Evolutionary conservation across 176 grass and related monocot genomes (phyloP).

Genomic region (Aegilops bicornis): DNA sequence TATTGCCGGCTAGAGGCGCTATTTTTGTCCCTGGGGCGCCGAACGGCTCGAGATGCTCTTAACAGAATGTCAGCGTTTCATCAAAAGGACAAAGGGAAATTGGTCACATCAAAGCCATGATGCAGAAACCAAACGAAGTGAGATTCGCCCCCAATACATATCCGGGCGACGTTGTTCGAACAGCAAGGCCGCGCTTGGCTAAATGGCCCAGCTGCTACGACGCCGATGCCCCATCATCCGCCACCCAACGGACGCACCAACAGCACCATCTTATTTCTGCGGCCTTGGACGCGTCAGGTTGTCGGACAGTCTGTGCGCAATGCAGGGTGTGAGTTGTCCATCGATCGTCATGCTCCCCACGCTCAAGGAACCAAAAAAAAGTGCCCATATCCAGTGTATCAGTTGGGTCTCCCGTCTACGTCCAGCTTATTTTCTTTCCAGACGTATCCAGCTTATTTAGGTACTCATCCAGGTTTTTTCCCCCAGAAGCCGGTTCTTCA

Average conservation of each 20-base stretch:
- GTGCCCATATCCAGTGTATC: background rate
- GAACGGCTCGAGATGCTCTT: no score
- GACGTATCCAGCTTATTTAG: background rate
- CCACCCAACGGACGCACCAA: background rate
- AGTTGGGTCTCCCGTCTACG: background rate
- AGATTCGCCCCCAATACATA: no score
- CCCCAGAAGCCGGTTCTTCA: no score
- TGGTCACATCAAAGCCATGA: no score
- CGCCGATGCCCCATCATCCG: background rate
- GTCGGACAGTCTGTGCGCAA: constrained; percentile 2
- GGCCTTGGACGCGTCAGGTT: background rate
- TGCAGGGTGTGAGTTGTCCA: background rate
- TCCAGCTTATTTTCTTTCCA: background rate
- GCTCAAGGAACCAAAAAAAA: background rate
- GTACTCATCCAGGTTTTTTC: no score
- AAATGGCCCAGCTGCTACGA: background rate
- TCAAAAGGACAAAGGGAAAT: no score
- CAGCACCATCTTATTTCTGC: background rate
- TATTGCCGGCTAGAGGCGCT: no score
- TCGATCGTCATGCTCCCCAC: constrained; percentile 4
- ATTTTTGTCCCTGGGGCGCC: no score
- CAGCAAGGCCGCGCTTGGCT: background rate
- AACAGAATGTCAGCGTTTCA: no score
- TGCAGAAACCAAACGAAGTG: no score
- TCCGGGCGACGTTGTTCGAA: background rate